Base-by-base conservation (phyloP, 2,329 filamentous ascomycete genomes). In the Trichoderma pleuroti region DNA sequence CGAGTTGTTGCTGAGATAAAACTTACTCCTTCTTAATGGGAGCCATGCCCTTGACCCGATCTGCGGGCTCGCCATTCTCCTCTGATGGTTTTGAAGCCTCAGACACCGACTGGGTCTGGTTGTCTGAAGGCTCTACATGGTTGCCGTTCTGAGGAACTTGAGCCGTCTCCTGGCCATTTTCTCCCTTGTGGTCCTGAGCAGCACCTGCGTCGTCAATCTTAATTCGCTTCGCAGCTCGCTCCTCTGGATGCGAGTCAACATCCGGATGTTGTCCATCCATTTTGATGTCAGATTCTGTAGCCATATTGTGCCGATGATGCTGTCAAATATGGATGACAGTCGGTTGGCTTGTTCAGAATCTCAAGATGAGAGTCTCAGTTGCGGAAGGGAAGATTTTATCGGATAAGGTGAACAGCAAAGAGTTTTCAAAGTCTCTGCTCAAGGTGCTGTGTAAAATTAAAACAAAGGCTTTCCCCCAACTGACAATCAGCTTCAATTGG, bases 11-110 rank as follows among this genome's bases (percentile, higher is more conserved):
- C 24, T 42, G n/a, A 28, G 21, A 24, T 7, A 24, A 4, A 12
- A 81, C 86, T 80, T 81, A 93, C 88, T 94, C 92, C 77, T 87
- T 84, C 80, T 93, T 94, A 79, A 94, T 88, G 10, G 89, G 88
- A 24, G 92, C 91, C 67, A 91, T 82, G 30, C 91, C 91, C 76
- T 85, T 89, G 70, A 81, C 80, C 65, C 78, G 78, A 12, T 77
- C 77, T 69, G 74, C 70, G 21, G 73, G 71, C 57, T 77, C 74
- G 26, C 70, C 75, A 52, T 39, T 59, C 36, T 60, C 70, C n/a
- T 42, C 69, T 16, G 70, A 28, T 18, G 49, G 39, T 34, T 71
- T 72, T 24, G 66, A 24, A 30, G 72, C 71, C 39, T 74, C 52
- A 14, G 65, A 5, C n/a, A 1, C 30, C 10, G 65, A 64, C 24